These are phyloP conservation scores for Cladosporium halotolerans DNA, from an alignment of 2,329 filamentous ascomycete genomes.

Conservation along the genomic window DNA sequence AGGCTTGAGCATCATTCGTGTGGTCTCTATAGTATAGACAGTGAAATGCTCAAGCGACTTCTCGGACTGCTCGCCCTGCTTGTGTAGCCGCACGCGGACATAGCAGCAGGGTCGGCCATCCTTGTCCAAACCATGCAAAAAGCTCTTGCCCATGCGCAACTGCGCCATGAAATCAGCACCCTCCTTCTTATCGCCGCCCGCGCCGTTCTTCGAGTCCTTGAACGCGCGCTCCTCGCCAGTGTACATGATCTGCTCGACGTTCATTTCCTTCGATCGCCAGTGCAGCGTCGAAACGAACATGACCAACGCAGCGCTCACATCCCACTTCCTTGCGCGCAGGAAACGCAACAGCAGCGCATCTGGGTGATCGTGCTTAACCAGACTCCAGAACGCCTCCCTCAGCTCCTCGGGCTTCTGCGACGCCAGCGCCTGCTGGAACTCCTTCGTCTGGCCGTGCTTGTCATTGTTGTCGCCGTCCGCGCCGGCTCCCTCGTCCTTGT, in stretches of 20 bases:
- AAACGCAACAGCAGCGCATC: conserved; percentile 79
- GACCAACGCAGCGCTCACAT: conserved; percentile 82
- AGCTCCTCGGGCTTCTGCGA: conserved; percentile 72
- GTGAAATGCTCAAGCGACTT: conserved; percentile 81
- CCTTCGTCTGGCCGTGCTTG: conserved; percentile 86
- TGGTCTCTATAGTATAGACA: conserved; percentile 89
- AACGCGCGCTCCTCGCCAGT: conserved; percentile 67
- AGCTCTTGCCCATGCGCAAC: conserved; percentile 86
- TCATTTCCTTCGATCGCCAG: conserved; percentile 77
- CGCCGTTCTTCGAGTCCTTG: conserved; percentile 54
- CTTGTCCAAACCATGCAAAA: conserved; percentile 80
- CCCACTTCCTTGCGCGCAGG: conserved; percentile 88
- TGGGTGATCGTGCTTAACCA: conserved; percentile 93
- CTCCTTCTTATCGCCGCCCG: conserved; percentile 59
- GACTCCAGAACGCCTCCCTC: conserved; percentile 76
- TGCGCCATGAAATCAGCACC: conserved; percentile 76
- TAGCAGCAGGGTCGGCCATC: conserved; percentile 79
- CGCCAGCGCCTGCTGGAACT: conserved; percentile 75
- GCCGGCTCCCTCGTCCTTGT: conserved; percentile 24
- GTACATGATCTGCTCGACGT: conserved; percentile 77
- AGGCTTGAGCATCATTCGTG: conserved; percentile 70
- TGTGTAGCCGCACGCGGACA: conserved; percentile 76
- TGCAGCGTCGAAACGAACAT: conserved; percentile 94
- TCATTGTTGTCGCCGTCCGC: conserved; percentile 58
- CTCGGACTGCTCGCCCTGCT: conserved; percentile 72